Percentiles rank a stretch among this genome's conserved stretches.
Conservation (phyloP, 305 asterid species). For the Coffea humblotiana region DNA sequence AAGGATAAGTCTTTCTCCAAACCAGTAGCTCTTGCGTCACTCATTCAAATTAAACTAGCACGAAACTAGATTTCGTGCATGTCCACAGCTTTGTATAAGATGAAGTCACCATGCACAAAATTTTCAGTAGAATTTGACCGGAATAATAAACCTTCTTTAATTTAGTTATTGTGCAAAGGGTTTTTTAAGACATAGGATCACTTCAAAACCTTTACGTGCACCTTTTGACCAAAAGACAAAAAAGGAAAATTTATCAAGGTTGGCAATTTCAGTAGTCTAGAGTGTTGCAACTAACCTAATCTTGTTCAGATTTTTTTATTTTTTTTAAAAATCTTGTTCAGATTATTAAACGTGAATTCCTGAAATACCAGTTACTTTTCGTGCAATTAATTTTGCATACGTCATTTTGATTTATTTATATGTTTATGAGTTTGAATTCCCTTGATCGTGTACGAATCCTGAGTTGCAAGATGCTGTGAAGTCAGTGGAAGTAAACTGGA, state of each 20-base stretch:
- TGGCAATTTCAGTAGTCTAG: neutral
- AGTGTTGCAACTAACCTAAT: slow-evolving; percentile 20
- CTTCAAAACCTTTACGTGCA: neutral
- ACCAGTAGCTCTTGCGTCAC: slow-evolving; percentile 8
- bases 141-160: too few relatives aligned
- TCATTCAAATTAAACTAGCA: neutral
- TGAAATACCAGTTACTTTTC: too few relatives aligned
- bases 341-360: neutral
- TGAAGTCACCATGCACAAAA: too few relatives aligned
- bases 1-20: slow-evolving; percentile 16
- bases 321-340: too few relatives aligned
- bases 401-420: neutral
- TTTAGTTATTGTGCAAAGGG: too few relatives aligned
- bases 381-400: neutral
- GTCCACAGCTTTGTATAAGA: neutral
- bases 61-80: neutral
- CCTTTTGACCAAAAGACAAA: neutral
- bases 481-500: too few relatives aligned
- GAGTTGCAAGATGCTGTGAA: too few relatives aligned
- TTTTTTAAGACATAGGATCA: neutral
- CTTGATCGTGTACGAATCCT: too few relatives aligned
- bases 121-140: too few relatives aligned
- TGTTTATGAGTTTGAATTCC: neutral
- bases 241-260: neutral
- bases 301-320: too few relatives aligned